A percentile compares a stretch with the other conserved stretches of the same genome.
Conservation (phyloP, 331 rosid species). For the Cydonia oblonga region DNA sequence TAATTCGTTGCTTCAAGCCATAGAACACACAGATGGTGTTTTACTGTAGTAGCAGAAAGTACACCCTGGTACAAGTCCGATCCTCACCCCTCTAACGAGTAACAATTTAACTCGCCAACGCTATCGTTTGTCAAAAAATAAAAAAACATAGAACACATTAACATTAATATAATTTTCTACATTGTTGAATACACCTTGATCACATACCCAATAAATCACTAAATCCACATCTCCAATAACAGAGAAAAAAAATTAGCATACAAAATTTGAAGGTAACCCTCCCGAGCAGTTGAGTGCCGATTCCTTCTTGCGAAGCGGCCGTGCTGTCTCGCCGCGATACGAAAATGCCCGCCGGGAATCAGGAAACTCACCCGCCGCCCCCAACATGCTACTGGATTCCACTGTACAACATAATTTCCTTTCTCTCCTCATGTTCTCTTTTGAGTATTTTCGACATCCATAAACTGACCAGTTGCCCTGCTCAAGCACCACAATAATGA, state of each 20-base stretch:
- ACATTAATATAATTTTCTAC: background rate
- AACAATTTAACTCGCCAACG: too few species aligned
- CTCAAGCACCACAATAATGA: constrained; percentile 8
- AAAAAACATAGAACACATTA: too few species aligned
- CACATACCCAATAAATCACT: background rate
- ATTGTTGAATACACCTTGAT: background rate
- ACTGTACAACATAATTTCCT: background rate
- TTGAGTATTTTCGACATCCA: constrained; percentile 2
- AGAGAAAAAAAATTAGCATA: background rate
- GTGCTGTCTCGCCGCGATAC: too few species aligned
- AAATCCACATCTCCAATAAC: background rate
- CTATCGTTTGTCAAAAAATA: too few species aligned
- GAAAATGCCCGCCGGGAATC: background rate
- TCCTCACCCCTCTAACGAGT: too few species aligned
- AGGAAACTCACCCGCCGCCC: background rate
- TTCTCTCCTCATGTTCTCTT: background rate
- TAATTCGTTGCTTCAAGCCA: too few species aligned
- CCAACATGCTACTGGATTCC: background rate
- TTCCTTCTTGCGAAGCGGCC: background rate
- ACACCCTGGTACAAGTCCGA: too few species aligned
- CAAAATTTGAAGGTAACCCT: background rate
- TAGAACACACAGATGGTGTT: too few species aligned
- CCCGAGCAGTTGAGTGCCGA: background rate
- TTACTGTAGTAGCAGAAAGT: too few species aligned
- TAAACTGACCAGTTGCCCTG: constrained; percentile 77